Percentiles rank a stretch among this genome's conserved stretches.
These are phyloP conservation scores for Kwoniella heveanensis DNA, from an alignment of 768 basidiomycete species.

Conservation along the genomic window DNA sequence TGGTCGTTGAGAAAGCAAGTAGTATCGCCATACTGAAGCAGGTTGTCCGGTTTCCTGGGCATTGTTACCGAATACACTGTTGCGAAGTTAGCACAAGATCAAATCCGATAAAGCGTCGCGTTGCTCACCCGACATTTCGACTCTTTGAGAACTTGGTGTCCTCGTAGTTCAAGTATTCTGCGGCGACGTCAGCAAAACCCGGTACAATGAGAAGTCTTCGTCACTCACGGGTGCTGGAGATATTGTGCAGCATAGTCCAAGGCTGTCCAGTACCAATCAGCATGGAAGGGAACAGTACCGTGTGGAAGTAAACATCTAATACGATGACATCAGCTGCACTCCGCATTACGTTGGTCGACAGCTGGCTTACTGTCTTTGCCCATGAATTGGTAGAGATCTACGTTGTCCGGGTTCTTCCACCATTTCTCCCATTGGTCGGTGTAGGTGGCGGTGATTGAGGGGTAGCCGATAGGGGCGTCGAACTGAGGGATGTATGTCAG, in stretches of 20 bases:
- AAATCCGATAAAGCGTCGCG: no score
- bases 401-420: slow-evolving; percentile 92
- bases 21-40: slow-evolving; percentile 94
- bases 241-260: slow-evolving; percentile 92
- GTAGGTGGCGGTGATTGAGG: slow-evolving; percentile 94
- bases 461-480: slow-evolving; percentile 94
- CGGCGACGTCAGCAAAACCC: slow-evolving; percentile 9
- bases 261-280: slow-evolving; percentile 82
- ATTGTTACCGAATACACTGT: slow-evolving; percentile 82
- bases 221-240: slow-evolving; percentile 84
- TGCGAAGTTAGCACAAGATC: background rate
- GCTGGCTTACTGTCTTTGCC: slow-evolving; percentile 77
- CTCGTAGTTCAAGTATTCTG: slow-evolving; percentile 97
- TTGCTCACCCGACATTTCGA: slow-evolving; percentile 72
- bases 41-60: slow-evolving; percentile 93
- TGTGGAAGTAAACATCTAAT: slow-evolving; percentile 85
- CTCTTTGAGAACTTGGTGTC: slow-evolving; percentile 99
- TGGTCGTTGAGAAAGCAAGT: slow-evolving; percentile 85
- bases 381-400: slow-evolving; percentile 97
- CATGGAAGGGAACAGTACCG: slow-evolving; percentile 88
- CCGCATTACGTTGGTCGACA: background rate
- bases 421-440: slow-evolving; percentile 92
- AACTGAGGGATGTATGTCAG: no score
- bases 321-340: slow-evolving; percentile 3
- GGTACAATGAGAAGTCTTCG: no score